Conservation (phyloP, 257 asterid species). For the Solanum clarkiae region DNA sequence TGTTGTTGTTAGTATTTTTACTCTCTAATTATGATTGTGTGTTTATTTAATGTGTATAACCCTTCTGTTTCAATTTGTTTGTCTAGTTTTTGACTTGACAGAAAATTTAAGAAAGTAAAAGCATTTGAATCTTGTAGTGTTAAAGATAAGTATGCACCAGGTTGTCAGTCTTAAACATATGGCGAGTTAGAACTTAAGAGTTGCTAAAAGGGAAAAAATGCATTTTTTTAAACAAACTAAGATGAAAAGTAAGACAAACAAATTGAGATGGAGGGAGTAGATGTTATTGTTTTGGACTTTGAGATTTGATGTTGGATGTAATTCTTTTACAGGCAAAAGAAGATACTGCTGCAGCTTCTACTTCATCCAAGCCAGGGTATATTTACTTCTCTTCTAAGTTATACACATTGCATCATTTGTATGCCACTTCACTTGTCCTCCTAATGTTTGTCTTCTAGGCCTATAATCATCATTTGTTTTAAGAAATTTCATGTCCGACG, state of each 20-base stretch:
- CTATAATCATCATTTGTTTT: background rate
- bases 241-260: too few relatives aligned
- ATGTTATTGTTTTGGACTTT: background rate
- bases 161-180: background rate
- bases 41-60: background rate
- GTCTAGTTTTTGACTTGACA: background rate
- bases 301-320: background rate
- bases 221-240: too few relatives aligned
- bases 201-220: background rate
- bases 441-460: background rate
- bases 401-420: background rate
- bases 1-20: constrained; percentile 35
- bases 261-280: background rate
- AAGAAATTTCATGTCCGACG: background rate
- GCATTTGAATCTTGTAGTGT: background rate
- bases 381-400: background rate
- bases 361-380: constrained; percentile 58
- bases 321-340: constrained; percentile 22
- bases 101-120: too few relatives aligned
- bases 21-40: background rate
- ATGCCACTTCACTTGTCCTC: background rate
- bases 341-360: constrained; percentile 29
- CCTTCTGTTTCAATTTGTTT: background rate
- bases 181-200: background rate
- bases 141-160: background rate